Base-by-base conservation (phyloP, 768 basidiomycete species). In the Terana coerulea region DNA sequence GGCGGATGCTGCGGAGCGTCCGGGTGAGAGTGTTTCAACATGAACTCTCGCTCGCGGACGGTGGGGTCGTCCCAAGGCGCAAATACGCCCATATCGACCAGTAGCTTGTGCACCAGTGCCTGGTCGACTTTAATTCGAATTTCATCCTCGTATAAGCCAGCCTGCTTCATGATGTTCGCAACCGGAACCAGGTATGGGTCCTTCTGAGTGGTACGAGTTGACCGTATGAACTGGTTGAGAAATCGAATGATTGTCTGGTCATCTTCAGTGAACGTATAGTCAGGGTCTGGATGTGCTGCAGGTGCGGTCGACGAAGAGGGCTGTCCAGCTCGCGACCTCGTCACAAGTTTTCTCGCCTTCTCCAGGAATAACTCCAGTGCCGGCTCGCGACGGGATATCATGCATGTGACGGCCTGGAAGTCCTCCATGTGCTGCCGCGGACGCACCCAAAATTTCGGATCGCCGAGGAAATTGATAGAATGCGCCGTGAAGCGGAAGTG, bases 21-120 rank as follows among this genome's bases (percentile, higher is more conserved):
- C 10, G 59, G 56, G 22, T 56, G 56, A 46, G 34, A 70, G 3
- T n/a, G 31, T 7, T 39, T 11, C 3, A 21, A 24, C 3, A 37
- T 12, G 15, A 54, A 35, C n/a, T 26, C 14, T 24, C 42, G 21
- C 19, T 39, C 52, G 25, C 44, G 40, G 5, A 15, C 26, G 28
- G 49, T 35, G 5, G 43, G 54, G 64, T 93, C 85, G 57, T 92
- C 83, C 95, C 95, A 97, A 1, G 88, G 84, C 2, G 86, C 75
- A 19, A 89, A 62, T 6, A 84, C 76, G 6, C 95, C 94, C 12
- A 95, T 60, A 39, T 90, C 81, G 14, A 81, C 63, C 30, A 97
- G 71, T 19, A 85, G 66, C 51, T 67, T 68, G 57, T 77, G 71
- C 21, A 79, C 65, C 19, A 66, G 50, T n/a, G 45, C 45, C 2